Base-by-base conservation (phyloP, 192 early-diverging fungal genomes). In the Linderina pennispora region DNA sequence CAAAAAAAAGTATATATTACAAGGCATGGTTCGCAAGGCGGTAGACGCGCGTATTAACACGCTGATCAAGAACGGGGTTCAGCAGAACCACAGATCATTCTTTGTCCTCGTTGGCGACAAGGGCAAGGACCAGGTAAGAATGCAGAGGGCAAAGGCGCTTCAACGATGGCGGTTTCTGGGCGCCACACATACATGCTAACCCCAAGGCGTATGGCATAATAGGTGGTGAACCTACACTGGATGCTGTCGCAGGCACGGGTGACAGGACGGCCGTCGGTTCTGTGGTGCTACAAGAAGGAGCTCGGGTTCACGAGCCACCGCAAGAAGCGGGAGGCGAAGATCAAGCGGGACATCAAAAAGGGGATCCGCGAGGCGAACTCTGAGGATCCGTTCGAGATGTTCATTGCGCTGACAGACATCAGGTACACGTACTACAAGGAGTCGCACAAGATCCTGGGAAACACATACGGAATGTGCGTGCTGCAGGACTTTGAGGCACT, bases 211-310 rank as follows among this genome's bases (percentile, higher is more conserved):
- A n/a, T n/a, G n/a, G n/a, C 9, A 44, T 20, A 15, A 17, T 71
- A 92, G 79, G 83, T 98, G 35, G 94, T 96, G 26, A 99, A 95
- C 55, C 75, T 99, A 48, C 96, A 99, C 67, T 97, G 89, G 81
- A 77, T 99, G 49, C 76, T 97, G 10, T 89, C 90, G 21, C 94
- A 99, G 75, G 89, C 92, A 10, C 80, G 91, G 45, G 89, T 94
- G 11, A 78, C 87, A 1, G 82, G 86, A 6, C 73, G 94, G 23
- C 94, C 96, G 10, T 89, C 83, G 11, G 96, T 99, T n/a, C 81
- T 99, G 21, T 99, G 96, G 96, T 99, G 96, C 74, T 99, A 99
- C 78, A 97, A 99, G 59, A 99, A 97, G 67, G 94, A 97, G 2
- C 80, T 99, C 1, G 91, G 92, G 7, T 99, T 99, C 68, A 89